A percentile compares a stretch with the other conserved stretches of the same genome.
phyloP scores from a whole-genome alignment of 305 asterid species.

The Fraxinus dipetala region DNA sequence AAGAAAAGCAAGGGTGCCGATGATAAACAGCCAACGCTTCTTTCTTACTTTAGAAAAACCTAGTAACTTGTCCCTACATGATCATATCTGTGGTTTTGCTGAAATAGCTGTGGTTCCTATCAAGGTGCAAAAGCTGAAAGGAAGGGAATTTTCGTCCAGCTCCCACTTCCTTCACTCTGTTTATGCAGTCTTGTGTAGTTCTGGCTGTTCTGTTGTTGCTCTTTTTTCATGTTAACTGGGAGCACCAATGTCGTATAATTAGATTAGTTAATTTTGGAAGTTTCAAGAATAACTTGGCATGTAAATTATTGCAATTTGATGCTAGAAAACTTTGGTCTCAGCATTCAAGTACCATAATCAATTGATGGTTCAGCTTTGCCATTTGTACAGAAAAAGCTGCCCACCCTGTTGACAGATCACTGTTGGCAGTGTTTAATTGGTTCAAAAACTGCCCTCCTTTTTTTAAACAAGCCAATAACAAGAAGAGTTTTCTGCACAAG shows the following conservation, averaged over 20 bases:
- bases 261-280: background rate
- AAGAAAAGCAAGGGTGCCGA: constrained; percentile 46
- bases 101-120: background rate
- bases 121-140: background rate
- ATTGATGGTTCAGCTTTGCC: no score
- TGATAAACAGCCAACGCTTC: constrained; percentile 65
- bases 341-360: background rate
- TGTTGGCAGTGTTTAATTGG: no score
- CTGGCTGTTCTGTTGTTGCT: background rate
- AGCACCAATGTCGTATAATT: background rate
- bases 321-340: background rate
- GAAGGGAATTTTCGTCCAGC: constrained; percentile 1
- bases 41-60: constrained; percentile 71
- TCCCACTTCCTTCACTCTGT: background rate
- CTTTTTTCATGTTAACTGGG: background rate
- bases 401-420: no score
- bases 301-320: background rate
- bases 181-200: background rate
- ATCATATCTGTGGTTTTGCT: background rate
- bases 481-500: no score
- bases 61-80: constrained; percentile 8
- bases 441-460: no score
- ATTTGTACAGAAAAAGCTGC: no score
- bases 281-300: background rate
- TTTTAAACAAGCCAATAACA: no score